Evolutionary conservation across 2,329 filamentous ascomycete genomes (phyloP).

Genomic region (Neurospora sp.): DNA sequence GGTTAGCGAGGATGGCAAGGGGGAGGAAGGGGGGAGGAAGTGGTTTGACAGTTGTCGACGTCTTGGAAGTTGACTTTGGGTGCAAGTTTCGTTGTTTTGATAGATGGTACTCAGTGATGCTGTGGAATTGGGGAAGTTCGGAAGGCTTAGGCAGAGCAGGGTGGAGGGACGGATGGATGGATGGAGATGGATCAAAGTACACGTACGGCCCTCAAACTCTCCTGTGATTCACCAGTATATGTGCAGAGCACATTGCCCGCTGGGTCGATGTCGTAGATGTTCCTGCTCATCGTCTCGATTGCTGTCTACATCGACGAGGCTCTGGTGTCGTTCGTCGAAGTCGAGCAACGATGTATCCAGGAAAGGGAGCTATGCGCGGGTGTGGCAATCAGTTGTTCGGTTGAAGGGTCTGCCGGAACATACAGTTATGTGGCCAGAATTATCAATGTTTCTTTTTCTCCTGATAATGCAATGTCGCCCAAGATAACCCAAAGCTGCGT

Average conservation of each 20-base stretch:
- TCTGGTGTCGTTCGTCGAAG: background rate
- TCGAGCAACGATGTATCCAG: background rate
- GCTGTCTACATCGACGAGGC: background rate
- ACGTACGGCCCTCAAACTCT: constrained; percentile 19
- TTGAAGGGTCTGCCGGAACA: background rate
- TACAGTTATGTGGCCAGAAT: background rate
- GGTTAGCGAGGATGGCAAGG: background rate
- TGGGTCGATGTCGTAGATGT: constrained; percentile 26
- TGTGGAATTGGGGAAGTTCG: no score
- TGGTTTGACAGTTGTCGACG: no score
- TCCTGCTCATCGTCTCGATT: constrained; percentile 19
- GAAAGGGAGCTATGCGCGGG: background rate
- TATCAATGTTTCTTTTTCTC: background rate
- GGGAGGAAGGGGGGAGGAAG: background rate
- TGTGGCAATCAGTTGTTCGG: background rate
- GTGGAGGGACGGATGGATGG: background rate
- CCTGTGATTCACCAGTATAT: constrained; percentile 19
- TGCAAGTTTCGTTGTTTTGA: no score
- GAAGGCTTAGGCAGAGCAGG: background rate
- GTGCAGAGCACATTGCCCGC: constrained; percentile 28
- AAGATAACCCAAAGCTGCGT: background rate
- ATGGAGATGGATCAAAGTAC: constrained; percentile 3
- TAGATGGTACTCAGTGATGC: no score
- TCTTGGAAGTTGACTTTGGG: no score
- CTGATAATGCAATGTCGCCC: background rate